Percentiles rank a stretch among this genome's conserved stretches.
Conservation (phyloP, 1,284 basidiomycete genomes). For the Ustilago shanxiensis region DNA sequence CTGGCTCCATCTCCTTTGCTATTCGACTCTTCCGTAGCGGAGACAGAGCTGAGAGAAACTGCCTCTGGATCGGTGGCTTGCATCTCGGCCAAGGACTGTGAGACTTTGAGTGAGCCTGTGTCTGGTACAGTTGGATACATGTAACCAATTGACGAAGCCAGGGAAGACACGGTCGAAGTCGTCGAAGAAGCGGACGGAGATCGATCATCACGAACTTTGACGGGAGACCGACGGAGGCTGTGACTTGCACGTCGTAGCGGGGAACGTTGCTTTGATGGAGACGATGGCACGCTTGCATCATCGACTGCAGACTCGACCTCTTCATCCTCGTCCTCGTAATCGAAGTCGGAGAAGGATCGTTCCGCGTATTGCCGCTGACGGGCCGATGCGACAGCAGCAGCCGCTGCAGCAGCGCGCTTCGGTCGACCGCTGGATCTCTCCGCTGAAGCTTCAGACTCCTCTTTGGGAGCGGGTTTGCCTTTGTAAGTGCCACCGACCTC, state of each 20-base stretch:
- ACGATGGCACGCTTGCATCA: constrained; percentile 2
- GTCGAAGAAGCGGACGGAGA: constrained; percentile 25
- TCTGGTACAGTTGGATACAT: constrained; percentile 34
- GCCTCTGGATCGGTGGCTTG: constrained; percentile 29
- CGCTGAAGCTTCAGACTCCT: not conserved
- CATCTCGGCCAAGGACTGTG: constrained; percentile 35
- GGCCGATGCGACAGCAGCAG: constrained; percentile 27
- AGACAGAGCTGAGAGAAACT: constrained; percentile 5
- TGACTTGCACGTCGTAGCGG: constrained; percentile 10
- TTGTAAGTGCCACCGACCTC: constrained; percentile 28
- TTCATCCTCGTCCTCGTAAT: constrained; percentile 35
- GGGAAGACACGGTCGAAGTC: constrained; percentile 11
- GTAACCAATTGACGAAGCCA: constrained; percentile 40
- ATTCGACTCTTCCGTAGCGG: not conserved
- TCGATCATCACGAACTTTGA: constrained; percentile 21
- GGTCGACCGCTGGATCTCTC: constrained; percentile 21
- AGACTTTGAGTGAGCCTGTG: constrained; percentile 40
- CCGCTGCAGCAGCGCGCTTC: constrained; percentile 31
- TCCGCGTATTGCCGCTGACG: constrained; percentile 28
- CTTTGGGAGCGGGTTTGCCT: constrained; percentile 10
- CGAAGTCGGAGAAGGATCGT: constrained; percentile 38
- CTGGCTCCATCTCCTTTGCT: constrained; percentile 3
- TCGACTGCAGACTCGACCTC: constrained; percentile 33
- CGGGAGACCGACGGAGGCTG: constrained; percentile 8
- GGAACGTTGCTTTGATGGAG: not conserved